Conservation (phyloP, 805 yeast species). For the Schizosaccharomyces lindneri region DNA sequence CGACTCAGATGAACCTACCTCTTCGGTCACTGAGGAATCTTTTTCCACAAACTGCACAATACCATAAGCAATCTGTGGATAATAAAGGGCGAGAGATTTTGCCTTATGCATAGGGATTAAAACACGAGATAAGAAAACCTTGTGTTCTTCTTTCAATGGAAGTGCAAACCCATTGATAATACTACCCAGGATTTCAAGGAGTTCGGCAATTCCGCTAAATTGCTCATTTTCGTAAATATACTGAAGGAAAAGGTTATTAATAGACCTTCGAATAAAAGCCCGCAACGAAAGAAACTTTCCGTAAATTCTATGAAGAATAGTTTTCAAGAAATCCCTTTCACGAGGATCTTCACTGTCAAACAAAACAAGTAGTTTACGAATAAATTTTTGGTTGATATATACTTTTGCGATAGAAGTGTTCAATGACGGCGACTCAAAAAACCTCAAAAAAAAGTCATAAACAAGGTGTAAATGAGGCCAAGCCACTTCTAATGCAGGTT, state of each 20-base stretch:
- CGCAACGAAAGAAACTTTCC: conserved; percentile 81
- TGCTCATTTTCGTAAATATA: conserved; percentile 87
- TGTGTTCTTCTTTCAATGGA: conserved; percentile 92
- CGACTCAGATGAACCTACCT: conserved; percentile 18
- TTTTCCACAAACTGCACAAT: conserved; percentile 89
- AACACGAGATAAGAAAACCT: conserved; percentile 63
- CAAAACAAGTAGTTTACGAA: conserved; percentile 55
- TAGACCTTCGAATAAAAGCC: conserved; percentile 73
- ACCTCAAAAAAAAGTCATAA: conserved; percentile 78
- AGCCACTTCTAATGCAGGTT: conserved; percentile 82
- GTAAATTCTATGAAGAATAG: conserved; percentile 84
- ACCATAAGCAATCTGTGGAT: conserved; percentile 92
- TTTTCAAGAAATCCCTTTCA: conserved; percentile 83
- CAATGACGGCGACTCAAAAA: conserved; percentile 84
- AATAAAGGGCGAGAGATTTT: conserved; percentile 66
- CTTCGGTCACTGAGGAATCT: conserved; percentile 78
- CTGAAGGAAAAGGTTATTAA: conserved; percentile 75
- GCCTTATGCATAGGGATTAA: conserved; percentile 83
- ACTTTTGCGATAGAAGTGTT: conserved; percentile 83
- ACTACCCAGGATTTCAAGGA: conserved; percentile 81
- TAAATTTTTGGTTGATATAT: conserved; percentile 76
- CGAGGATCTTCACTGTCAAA: conserved; percentile 93
- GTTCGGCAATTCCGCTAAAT: conserved; percentile 86
- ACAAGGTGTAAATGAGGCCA: conserved; percentile 98
- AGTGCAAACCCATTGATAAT: conserved; percentile 94